Base-by-base conservation (phyloP, 805 yeast species). In the Zygosaccharomyces gambellarensis region DNA sequence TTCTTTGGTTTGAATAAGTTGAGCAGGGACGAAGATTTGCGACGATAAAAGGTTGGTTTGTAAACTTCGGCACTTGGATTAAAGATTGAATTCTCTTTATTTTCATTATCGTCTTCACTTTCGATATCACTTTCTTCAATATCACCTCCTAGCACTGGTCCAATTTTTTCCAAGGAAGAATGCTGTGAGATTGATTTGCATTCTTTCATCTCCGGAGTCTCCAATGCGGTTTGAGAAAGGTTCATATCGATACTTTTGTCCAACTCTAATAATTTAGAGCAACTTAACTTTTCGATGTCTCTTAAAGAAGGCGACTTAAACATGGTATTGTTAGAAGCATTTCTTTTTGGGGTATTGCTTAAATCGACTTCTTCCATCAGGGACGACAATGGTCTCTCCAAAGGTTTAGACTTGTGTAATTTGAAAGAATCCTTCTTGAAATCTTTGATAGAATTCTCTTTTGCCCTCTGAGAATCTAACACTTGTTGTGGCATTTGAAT, bases 21-120 rank as follows among this genome's bases (percentile, higher is more conserved):
- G 31, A 62, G 39, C n/a, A 66, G 25, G 1, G 70, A 65, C 2
- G 60, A 50, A 22, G 69, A 61, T 43, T 59, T 58, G 8, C 55
- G 55, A 8, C 50, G 46, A 21, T 52, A 47, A 21, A 58, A 34
- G 2, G 43, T 43, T 10, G 64, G 65, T 32, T 56, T 60, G 48
- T 60, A 57, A 14, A 21, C 12, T 5, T 55, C 59, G 4, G 53
- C 56, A 17, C 49, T 50, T 22, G 62, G 61, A 25, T 58, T 57
- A 43, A 61, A 60, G 14, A 31, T 40, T 9, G 44, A 39, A 4
- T n/a, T n/a, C 7, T 45, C 52, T 5, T 45, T 41, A n/a, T 32
- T 5, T 7, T 17, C 39, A 12, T 23, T 27, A 32, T 32, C 21
- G 29, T 32, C 39, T 14, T 43, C 41, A 23, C 54, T 51, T 22